These are phyloP conservation scores for Ophiorrhiza pumila DNA, from an alignment of 257 asterid genomes.

Conservation along the genomic window DNA sequence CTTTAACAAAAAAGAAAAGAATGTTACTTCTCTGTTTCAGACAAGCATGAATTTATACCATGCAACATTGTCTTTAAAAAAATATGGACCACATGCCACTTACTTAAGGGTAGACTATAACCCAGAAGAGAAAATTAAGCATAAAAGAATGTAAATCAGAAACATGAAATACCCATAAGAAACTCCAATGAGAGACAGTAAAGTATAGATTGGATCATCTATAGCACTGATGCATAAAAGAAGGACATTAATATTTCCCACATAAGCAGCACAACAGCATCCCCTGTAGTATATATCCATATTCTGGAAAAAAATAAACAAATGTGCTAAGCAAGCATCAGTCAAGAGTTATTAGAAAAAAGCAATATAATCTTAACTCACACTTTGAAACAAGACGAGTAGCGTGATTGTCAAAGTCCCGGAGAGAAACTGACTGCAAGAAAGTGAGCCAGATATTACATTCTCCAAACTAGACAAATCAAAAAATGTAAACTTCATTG, in stretches of 20 bases:
- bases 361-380: conserved; percentile 50
- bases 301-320: conserved; percentile 39
- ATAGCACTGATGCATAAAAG: conserved; percentile 77
- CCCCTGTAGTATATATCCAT: conserved; percentile 88
- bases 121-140: no score
- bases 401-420: conserved; percentile 79
- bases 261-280: conserved; percentile 64
- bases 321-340: conserved; percentile 14
- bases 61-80: no score
- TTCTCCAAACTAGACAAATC: neutral
- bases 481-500: neutral
- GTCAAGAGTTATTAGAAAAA: neutral
- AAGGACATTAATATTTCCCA: conserved; percentile 73
- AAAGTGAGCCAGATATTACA: conserved; percentile 3
- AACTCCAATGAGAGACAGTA: no score
- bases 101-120: no score
- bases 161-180: no score
- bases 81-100: no score
- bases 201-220: conserved; percentile 95
- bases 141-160: no score
- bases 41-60: no score
- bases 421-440: conserved; percentile 58
- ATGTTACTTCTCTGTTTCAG: no score
- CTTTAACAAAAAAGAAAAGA: no score
- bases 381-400: conserved; percentile 68